These are phyloP conservation scores for Rhytidiadelphus loreus DNA, from an alignment of 225 moss, liverwort and hornwort species.

Conservation along the genomic window DNA sequence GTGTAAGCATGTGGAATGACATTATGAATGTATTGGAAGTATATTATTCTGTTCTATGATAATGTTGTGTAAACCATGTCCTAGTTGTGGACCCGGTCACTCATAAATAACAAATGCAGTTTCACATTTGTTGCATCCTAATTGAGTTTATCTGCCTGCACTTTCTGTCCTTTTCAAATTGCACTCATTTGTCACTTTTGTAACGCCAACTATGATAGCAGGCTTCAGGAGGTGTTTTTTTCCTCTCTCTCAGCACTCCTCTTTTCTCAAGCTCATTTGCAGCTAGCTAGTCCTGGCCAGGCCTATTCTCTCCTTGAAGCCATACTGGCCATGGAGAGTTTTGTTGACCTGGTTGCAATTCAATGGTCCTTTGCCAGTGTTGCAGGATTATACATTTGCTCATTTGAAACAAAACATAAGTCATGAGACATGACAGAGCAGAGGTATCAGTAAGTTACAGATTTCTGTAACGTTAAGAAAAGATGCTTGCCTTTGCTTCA, in stretches of 20 bases:
- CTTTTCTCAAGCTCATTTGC: background rate
- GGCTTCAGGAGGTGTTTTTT: background rate
- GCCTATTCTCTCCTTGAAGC: background rate
- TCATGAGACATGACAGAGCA: too few species aligned
- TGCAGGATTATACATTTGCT: background rate
- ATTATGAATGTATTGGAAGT: background rate
- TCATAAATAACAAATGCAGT: background rate
- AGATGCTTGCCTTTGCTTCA: background rate
- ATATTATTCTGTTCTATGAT: background rate
- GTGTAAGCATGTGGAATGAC: background rate
- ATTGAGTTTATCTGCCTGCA: background rate
- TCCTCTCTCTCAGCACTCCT: background rate
- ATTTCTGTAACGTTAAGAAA: background rate
- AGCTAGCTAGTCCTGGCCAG: background rate
- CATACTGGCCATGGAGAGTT: background rate
- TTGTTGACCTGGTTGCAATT: background rate
- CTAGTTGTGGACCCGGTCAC: background rate
- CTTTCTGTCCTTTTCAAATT: background rate
- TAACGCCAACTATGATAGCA: background rate
- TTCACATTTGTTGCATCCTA: background rate
- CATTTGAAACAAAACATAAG: background rate
- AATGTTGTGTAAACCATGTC: background rate
- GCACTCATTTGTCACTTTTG: background rate
- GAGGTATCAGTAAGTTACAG: background rate
- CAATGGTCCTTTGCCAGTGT: background rate